Base-by-base conservation (phyloP, 345 rosid genomes). In the Populus davidiana region DNA sequence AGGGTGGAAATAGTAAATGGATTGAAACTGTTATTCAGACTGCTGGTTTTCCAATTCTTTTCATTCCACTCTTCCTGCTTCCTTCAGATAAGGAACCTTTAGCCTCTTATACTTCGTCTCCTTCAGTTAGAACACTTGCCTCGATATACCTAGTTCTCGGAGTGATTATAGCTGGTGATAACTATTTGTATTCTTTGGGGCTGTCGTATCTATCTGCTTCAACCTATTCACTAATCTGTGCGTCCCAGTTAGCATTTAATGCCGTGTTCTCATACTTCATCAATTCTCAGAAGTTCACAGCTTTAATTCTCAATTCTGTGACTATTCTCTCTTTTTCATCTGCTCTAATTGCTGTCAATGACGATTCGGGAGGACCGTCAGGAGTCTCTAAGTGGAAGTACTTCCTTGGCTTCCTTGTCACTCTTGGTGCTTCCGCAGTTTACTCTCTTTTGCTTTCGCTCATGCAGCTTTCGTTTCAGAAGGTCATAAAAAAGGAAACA, bases 401-500 rank as follows among this genome's bases (percentile, higher is more conserved):
- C 78, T 62, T 86, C 21, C 50, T 87, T 0, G 96, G 98, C 29
- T 92, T 88, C 82, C 66, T 91, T 4, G 81, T 81, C 76, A 88
- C 96, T 2, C 71, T 93, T 27, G 79, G 76, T 23, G 99, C 96
- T 43, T 93, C 98, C 1, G 91, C 93, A 13, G 17, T 93, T 16
- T 95, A 93, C 85, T 89, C 97, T 73, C 98, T 93, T 64, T 44
- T 89, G 81, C 94, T 93, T 43, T 95, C 97, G 50, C 91, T 92
- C 25, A 89, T 91, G 92, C 97, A 95, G 80, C 83, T 84, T 64
- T 79, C 91, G 41, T 95, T 95, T 77, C 88, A 90, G 80, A 91
- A 88, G 80, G 75, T 94, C 65, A 63, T 88, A 70, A 88, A 82
- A 71, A 83, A 73, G 88, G 90, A 86, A 70, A 86, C 88, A 1